Conservation (phyloP, 768 basidiomycete species). For the Gymnopilus dilepis region DNA sequence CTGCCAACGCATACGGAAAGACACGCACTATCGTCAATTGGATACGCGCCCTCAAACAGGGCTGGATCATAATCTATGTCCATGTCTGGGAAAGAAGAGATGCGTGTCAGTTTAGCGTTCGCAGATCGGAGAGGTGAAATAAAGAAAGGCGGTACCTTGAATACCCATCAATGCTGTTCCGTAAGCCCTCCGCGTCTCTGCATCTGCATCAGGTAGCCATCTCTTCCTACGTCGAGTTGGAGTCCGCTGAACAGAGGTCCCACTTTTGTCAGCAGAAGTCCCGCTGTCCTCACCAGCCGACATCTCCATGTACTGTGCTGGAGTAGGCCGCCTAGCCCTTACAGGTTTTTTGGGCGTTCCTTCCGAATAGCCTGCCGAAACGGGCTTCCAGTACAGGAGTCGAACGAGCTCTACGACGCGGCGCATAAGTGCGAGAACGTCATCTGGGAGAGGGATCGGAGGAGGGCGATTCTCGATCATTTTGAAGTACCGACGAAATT, state of each 20-base stretch:
- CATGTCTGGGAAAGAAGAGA: neutral
- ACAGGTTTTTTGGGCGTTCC: neutral
- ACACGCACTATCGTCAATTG: neutral
- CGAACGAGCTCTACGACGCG: neutral
- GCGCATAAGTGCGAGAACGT: neutral
- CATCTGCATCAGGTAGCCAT: constrained; percentile 5
- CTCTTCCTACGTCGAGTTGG: neutral
- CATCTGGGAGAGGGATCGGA: neutral
- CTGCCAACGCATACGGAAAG: neutral
- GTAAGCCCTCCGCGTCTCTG: constrained; percentile 1
- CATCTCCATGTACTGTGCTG: neutral
- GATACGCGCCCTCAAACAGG: neutral
- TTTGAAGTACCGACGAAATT: neutral
- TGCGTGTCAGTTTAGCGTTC: neutral
- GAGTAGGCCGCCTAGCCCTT: neutral
- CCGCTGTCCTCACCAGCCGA: neutral
- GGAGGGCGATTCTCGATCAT: neutral
- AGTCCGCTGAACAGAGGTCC: neutral
- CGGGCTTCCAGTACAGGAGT: constrained; percentile 1
- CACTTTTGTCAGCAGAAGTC: neutral
- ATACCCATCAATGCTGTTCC: constrained; percentile 1
- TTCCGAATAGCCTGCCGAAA: neutral
- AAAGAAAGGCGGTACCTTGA: neutral
- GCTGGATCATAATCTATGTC: neutral
- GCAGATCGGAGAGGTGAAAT: neutral